Conservation (phyloP, 2,329 filamentous ascomycete genomes). For the Talaromyces sp. region DNA sequence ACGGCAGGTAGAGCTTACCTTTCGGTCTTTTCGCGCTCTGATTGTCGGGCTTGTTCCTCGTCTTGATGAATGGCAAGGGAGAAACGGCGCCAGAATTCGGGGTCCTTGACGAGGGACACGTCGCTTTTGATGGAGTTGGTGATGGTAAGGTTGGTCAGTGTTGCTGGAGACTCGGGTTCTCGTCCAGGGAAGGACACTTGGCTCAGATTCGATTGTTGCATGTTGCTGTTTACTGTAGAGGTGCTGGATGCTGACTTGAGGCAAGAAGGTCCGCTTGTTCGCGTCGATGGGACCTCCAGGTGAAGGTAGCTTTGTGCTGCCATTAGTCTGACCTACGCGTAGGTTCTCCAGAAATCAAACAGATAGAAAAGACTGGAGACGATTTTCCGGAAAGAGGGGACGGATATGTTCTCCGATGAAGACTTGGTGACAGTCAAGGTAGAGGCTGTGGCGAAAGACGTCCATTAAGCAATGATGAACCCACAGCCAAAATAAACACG, state of each 20-base stretch:
- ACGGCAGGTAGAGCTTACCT: constrained; percentile 13
- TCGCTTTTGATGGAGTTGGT: constrained; percentile 16
- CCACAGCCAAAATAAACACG: neutral
- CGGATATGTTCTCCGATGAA: neutral
- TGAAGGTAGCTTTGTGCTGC: neutral
- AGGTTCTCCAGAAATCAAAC: neutral
- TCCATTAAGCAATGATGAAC: neutral
- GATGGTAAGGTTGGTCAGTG: constrained; percentile 15
- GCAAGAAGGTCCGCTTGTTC: neutral
- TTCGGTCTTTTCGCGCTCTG: constrained; percentile 20
- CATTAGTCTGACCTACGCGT: neutral
- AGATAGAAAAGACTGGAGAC: neutral
- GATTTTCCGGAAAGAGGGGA: neutral
- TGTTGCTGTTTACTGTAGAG: neutral
- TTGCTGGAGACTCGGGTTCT: constrained; percentile 15
- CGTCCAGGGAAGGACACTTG: neutral
- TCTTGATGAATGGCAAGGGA: constrained; percentile 56
- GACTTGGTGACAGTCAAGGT: neutral
- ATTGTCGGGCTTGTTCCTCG: constrained; percentile 39
- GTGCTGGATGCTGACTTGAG: neutral
- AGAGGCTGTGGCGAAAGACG: neutral
- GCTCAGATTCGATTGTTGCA: constrained; percentile 7
- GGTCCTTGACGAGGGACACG: constrained; percentile 46
- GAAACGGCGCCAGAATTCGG: constrained; percentile 60
- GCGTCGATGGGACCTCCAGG: neutral